Evolutionary conservation across 1,139 yeast genomes (phyloP).

Genomic region (Pneumocystis canis): DNA sequence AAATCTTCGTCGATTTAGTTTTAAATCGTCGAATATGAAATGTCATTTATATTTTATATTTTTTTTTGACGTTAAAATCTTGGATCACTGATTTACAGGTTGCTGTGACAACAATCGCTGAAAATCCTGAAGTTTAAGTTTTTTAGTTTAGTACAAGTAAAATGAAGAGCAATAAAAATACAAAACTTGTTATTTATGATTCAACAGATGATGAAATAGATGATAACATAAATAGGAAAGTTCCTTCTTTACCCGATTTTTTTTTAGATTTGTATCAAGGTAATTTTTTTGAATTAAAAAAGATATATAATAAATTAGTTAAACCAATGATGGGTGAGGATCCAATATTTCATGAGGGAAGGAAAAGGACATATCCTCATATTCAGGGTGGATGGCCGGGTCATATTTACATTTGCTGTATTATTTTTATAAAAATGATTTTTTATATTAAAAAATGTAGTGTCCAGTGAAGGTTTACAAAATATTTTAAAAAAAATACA

Average conservation of each 20-base stretch:
- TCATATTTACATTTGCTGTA: constrained; percentile 25
- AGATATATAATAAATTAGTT: constrained; percentile 9
- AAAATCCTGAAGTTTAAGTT: neutral
- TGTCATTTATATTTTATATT: neutral
- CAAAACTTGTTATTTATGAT: neutral
- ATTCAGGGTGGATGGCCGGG: constrained; percentile 25
- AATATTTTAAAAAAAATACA: neutral
- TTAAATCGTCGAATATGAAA: neutral
- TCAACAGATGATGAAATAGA: neutral
- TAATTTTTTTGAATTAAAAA: neutral
- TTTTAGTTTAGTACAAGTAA: neutral
- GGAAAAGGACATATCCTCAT: constrained; percentile 20
- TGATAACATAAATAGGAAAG: neutral
- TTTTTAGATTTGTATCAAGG: constrained; percentile 20
- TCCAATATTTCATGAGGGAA: constrained; percentile 21
- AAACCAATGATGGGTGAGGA: constrained; percentile 17
- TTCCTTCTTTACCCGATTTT: constrained; percentile 19
- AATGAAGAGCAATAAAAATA: neutral
- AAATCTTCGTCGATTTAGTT: neutral
- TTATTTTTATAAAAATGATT: constrained; percentile 8
- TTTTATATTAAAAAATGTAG: neutral
- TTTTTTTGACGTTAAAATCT: neutral
- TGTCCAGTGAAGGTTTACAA: constrained; percentile 5
- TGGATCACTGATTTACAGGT: neutral
- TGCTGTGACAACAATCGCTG: neutral